Conservation (phyloP, 2,329 filamentous ascomycete genomes). For the Aspergillus sp. region DNA sequence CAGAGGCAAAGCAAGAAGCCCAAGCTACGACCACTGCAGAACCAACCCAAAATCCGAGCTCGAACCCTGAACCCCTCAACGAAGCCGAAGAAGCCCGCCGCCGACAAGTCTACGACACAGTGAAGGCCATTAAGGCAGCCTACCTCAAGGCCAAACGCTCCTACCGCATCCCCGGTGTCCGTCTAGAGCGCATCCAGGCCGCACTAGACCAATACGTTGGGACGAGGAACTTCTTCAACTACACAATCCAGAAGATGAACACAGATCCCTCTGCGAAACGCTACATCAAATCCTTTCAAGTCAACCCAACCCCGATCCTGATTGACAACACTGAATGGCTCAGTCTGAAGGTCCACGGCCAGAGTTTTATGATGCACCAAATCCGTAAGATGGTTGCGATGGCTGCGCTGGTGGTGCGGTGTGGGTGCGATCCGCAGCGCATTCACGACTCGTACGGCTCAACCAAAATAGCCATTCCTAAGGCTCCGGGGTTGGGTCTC, state of each 20-base stretch:
- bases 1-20: background rate
- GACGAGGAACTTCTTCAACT: constrained; percentile 93
- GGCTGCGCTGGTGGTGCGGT: constrained; percentile 74
- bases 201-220: constrained; percentile 69
- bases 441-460: constrained; percentile 66
- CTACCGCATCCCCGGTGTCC: constrained; percentile 68
- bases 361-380: constrained; percentile 99
- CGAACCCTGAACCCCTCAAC: constrained; percentile 2
- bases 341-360: constrained; percentile 88
- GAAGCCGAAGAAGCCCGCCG: constrained; percentile 18
- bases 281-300: constrained; percentile 84
- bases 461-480: constrained; percentile 76
- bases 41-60: constrained; percentile 5
- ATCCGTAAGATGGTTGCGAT: constrained; percentile 99
- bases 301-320: constrained; percentile 66
- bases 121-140: constrained; percentile 68
- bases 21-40: constrained; percentile 8
- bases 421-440: constrained; percentile 63
- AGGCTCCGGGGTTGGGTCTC: constrained; percentile 81
- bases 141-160: constrained; percentile 75
- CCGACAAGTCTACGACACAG: constrained; percentile 52
- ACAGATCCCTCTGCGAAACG: constrained; percentile 78
- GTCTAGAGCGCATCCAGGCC: constrained; percentile 66
- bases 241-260: constrained; percentile 80
- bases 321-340: constrained; percentile 94